Evolutionary conservation across 2,329 filamentous ascomycete species (phyloP).

Genomic region (Diplodia mutila): DNA sequence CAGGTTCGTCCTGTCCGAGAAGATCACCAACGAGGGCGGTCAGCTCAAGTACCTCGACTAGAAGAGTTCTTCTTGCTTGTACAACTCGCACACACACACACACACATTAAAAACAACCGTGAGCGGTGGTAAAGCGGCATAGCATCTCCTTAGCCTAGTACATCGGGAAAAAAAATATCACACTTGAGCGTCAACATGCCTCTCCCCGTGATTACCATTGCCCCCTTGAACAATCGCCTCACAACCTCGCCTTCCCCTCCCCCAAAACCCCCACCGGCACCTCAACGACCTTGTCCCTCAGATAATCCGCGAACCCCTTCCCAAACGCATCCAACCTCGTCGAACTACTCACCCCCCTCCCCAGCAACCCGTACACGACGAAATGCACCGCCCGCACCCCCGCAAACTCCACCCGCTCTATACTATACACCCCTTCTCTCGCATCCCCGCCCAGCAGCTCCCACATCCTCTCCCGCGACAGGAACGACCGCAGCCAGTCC

Average conservation of each 20-base stretch:
- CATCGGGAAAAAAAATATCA: no score
- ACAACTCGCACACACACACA: not conserved
- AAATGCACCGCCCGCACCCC: constrained; percentile 52
- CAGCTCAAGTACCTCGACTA: constrained; percentile 2
- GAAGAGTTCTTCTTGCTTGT: not conserved
- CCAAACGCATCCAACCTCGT: constrained; percentile 50
- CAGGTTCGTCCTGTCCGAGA: not conserved
- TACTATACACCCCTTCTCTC: constrained; percentile 40
- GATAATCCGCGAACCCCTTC: constrained; percentile 55
- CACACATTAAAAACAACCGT: not conserved
- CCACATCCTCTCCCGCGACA: constrained; percentile 40
- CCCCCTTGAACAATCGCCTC: no score
- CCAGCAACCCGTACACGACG: constrained; percentile 54
- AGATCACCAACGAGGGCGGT: constrained; percentile 10
- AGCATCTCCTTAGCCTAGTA: no score
- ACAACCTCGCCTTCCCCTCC: not conserved
- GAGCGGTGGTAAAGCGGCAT: no score
- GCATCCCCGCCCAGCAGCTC: constrained; percentile 51
- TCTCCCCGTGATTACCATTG: no score
- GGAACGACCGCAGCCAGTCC: constrained; percentile 46
- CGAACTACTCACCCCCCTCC: constrained; percentile 52
- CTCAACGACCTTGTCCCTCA: constrained; percentile 50
- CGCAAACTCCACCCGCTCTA: constrained; percentile 56
- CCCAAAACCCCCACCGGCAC: constrained; percentile 40
- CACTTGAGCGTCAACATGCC: no score